Conservation (phyloP, 306 rosid species). For the Benincasa hispida region DNA sequence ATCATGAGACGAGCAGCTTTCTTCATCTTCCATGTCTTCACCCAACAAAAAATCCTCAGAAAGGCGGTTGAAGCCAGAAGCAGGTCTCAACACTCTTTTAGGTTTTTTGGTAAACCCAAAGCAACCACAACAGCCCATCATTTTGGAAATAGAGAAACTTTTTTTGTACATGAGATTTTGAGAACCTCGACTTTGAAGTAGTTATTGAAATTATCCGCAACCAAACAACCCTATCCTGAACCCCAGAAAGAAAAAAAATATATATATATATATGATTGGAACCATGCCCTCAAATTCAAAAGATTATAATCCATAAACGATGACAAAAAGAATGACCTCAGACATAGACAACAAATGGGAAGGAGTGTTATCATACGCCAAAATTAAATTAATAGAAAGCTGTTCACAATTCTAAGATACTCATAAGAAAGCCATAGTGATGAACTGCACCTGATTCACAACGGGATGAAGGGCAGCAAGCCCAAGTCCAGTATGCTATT, state of each 20-base stretch:
- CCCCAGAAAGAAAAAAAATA: neutral
- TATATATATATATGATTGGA: slow-evolving; percentile 12
- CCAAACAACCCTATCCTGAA: slow-evolving; percentile 13
- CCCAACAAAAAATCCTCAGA: slow-evolving; percentile 50
- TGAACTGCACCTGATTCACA: slow-evolving; percentile 6
- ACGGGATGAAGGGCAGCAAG: slow-evolving; percentile 38
- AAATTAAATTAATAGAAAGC: neutral
- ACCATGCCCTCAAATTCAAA: neutral
- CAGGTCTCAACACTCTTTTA: slow-evolving; percentile 18
- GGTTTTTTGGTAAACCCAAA: slow-evolving; percentile 53
- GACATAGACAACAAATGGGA: neutral
- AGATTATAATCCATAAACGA: slow-evolving; percentile 3
- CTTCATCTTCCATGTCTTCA: slow-evolving; percentile 53
- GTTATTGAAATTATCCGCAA: slow-evolving; percentile 23
- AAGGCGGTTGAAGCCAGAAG: slow-evolving; percentile 24
- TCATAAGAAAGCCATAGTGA: neutral
- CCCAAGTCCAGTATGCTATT: slow-evolving; percentile 52
- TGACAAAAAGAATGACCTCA: neutral
- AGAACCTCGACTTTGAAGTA: slow-evolving; percentile 22
- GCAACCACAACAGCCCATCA: slow-evolving; percentile 83
- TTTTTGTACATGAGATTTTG: slow-evolving; percentile 33
- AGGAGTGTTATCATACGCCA: neutral
- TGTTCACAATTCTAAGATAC: neutral
- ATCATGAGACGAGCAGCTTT: slow-evolving; percentile 37
- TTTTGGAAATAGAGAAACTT: slow-evolving; percentile 29